Conservation (phyloP, 805 yeast genomes). For the Myxozyma kluyveri region DNA sequence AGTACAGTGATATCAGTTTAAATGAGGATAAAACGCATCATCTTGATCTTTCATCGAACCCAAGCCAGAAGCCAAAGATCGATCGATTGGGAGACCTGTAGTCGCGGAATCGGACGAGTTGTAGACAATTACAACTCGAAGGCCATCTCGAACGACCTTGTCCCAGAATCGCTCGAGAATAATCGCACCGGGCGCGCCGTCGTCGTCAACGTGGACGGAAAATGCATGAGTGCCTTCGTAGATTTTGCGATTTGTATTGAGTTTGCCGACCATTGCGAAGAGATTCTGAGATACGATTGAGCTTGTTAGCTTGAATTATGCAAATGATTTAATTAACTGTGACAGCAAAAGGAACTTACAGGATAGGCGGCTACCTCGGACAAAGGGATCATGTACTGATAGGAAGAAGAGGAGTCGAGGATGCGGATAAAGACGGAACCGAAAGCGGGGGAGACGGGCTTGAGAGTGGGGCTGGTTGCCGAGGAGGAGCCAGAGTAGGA, state of each 20-base stretch:
- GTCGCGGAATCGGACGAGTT: slow-evolving; percentile 7
- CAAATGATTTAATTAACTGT: background rate
- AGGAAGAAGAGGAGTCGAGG: slow-evolving; percentile 14
- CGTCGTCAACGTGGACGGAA: slow-evolving; percentile 28
- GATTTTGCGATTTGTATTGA: slow-evolving; percentile 24
- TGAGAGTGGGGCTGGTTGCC: slow-evolving; percentile 15
- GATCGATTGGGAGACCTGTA: slow-evolving; percentile 24
- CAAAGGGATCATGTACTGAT: slow-evolving; percentile 24
- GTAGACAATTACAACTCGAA: slow-evolving; percentile 20
- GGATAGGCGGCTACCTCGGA: slow-evolving; percentile 21
- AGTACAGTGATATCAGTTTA: too few relatives aligned
- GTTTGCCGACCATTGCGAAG: slow-evolving; percentile 23
- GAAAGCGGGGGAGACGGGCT: slow-evolving; percentile 5
- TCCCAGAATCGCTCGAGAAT: slow-evolving; percentile 31
- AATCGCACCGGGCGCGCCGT: slow-evolving; percentile 27
- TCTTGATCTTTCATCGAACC: slow-evolving; percentile 25
- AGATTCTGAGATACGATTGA: slow-evolving; percentile 10
- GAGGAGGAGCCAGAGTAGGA: slow-evolving; percentile 6
- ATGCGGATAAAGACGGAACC: slow-evolving; percentile 25
- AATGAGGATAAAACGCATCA: slow-evolving; percentile 25
- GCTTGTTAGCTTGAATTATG: background rate
- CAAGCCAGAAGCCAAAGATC: slow-evolving; percentile 23
- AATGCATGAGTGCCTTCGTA: slow-evolving; percentile 27
- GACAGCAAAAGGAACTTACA: slow-evolving; percentile 2
- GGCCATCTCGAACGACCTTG: slow-evolving; percentile 29